phyloP scores from a whole-genome alignment of 805 yeast genomes.

The baker's yeast (Saccharomyces cerevisiae) region DNA sequence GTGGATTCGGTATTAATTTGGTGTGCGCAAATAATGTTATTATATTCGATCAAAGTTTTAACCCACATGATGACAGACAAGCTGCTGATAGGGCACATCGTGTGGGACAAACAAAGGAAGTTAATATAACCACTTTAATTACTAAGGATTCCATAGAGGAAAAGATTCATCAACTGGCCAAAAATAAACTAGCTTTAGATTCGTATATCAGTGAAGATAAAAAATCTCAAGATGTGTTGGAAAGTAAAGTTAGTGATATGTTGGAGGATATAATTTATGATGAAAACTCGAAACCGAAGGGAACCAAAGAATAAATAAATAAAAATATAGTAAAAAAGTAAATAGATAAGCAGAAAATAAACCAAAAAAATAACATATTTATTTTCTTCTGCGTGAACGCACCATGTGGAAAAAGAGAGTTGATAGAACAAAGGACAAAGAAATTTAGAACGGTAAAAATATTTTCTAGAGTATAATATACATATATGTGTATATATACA shows the following conservation, averaged over 20 bases:
- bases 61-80: constrained; percentile 97
- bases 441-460: neutral
- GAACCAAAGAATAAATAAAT: neutral
- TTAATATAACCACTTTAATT: constrained; percentile 67
- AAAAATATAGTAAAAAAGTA: neutral
- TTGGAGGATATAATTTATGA: constrained; percentile 33
- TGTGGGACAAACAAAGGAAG: constrained; percentile 87
- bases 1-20: constrained; percentile 96
- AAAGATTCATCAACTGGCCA: constrained; percentile 76
- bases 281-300: constrained; percentile 9
- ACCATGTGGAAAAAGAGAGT: neutral
- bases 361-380: too few species aligned
- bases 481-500: neutral
- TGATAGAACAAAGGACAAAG: neutral
- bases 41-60: constrained; percentile 88
- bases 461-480: neutral
- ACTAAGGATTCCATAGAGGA: constrained; percentile 78
- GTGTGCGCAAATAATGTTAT: constrained; percentile 92
- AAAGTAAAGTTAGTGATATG: constrained; percentile 45
- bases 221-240: constrained; percentile 34
- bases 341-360: neutral
- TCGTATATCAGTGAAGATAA: constrained; percentile 37
- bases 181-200: constrained; percentile 85
- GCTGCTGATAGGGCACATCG: constrained; percentile 98
- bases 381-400: neutral